Percentiles rank a stretch among this genome's conserved stretches.
These are phyloP conservation scores for Adansonia madagascariensis DNA, from an alignment of 441 rosid species.

Conservation along the genomic window DNA sequence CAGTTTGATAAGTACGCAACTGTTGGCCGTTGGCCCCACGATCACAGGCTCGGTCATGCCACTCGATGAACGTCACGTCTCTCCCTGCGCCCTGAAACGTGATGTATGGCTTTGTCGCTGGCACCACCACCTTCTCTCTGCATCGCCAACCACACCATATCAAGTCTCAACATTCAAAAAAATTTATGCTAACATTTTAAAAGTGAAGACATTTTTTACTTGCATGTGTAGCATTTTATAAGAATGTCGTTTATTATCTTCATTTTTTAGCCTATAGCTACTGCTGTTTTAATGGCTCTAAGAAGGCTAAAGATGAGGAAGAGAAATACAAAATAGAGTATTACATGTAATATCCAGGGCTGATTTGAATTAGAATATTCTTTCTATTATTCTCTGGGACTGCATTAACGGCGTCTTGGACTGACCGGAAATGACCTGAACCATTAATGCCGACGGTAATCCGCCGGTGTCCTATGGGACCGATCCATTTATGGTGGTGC, in stretches of 20 bases:
- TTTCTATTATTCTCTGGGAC: conserved; percentile 63
- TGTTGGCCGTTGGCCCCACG: conserved; percentile 83
- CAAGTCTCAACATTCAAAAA: not conserved
- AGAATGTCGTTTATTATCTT: not conserved
- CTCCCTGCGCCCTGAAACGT: conserved; percentile 87
- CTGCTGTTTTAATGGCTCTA: not conserved
- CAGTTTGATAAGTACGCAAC: conserved; percentile 84
- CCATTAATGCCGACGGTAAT: conserved; percentile 70
- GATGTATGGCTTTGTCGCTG: conserved; percentile 73
- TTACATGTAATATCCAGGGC: conserved; percentile 78
- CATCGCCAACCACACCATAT: conserved; percentile 23
- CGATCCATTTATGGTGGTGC: conserved; percentile 65
- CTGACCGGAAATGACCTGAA: conserved; percentile 61
- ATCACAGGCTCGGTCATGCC: conserved; percentile 94
- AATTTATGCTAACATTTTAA: not conserved
- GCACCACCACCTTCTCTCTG: conserved; percentile 92
- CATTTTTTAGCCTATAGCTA: not conserved
- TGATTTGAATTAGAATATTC: conserved; percentile 60
- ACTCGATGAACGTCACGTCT: conserved; percentile 74
- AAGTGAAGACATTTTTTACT: not conserved
- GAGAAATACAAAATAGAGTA: not conserved
- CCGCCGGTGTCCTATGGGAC: conserved; percentile 70
- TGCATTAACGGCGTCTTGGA: conserved; percentile 82
- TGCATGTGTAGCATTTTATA: not conserved
- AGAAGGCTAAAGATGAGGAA: not conserved